A percentile compares a stretch with the other conserved stretches of the same genome.
phyloP scores from a whole-genome alignment of 768 basidiomycete species.

The Lactifluus hygrophoroides region DNA sequence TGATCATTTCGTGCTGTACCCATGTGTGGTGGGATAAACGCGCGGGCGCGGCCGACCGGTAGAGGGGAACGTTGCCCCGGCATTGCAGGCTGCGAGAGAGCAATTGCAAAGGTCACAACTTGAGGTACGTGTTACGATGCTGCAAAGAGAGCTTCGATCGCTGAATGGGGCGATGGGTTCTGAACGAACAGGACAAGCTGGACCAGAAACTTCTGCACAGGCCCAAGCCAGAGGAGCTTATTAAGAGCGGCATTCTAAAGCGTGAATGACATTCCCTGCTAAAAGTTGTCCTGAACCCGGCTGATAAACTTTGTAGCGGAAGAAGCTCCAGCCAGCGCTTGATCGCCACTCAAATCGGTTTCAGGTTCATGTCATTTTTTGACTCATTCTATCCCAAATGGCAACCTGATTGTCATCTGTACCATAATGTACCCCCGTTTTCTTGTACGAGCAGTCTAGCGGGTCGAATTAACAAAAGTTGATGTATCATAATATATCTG shows the following conservation, averaged over 20 bases:
- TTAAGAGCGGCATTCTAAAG: conserved; percentile 54
- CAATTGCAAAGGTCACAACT: conserved; percentile 54
- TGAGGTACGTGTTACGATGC: conserved; percentile 35
- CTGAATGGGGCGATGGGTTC: background rate
- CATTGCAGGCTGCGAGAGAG: conserved; percentile 50
- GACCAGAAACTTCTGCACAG: conserved; percentile 50
- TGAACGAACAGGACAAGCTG: conserved; percentile 44
- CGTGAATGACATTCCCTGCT: conserved; percentile 26
- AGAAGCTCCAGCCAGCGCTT: conserved; percentile 8
- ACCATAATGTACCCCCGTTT: background rate
- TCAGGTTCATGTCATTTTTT: background rate
- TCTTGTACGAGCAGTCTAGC: conserved; percentile 16
- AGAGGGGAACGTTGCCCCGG: conserved; percentile 60
- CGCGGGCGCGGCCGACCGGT: too few species aligned
- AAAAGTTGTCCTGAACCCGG: too few species aligned
- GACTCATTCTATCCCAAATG: background rate
- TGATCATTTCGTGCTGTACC: too few species aligned
- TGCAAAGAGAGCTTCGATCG: background rate
- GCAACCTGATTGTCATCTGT: background rate
- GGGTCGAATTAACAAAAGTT: background rate
- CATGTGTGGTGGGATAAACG: too few species aligned
- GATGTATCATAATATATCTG: conserved; percentile 2
- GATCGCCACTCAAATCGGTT: conserved; percentile 1
- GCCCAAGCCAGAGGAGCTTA: conserved; percentile 52
- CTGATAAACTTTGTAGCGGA: conserved; percentile 5